These are phyloP conservation scores for Naumovozyma dairenensis DNA, from an alignment of 805 yeast genomes.

Conservation along the genomic window DNA sequence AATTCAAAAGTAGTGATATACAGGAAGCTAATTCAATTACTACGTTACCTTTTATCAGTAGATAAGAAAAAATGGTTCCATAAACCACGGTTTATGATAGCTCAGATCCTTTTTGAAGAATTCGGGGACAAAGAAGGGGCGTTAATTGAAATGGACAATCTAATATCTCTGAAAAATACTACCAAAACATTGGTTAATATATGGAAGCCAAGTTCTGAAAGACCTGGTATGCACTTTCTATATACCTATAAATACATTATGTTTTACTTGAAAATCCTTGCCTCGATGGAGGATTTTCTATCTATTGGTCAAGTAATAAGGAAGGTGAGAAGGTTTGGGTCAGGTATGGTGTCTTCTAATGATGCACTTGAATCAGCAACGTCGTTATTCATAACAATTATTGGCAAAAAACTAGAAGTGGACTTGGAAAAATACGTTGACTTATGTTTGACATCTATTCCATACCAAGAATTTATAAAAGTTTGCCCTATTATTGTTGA, in stretches of 20 bases:
- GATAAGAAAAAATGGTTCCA: constrained; percentile 94
- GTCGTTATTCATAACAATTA: constrained; percentile 16
- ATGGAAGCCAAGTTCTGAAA: constrained; percentile 88
- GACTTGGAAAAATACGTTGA: constrained; percentile 24
- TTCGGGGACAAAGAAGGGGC: constrained; percentile 47
- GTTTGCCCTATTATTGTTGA: constrained; percentile 15
- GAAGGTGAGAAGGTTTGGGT: constrained; percentile 66
- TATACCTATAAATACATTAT: constrained; percentile 61
- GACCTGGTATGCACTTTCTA: constrained; percentile 87
- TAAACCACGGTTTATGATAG: constrained; percentile 63
- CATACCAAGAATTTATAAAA: constrained; percentile 18
- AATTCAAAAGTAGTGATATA: constrained; percentile 27
- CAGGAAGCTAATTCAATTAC: constrained; percentile 33
- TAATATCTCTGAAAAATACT: constrained; percentile 57
- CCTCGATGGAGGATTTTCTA: constrained; percentile 44
- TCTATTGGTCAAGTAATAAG: constrained; percentile 52
- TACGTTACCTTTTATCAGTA: constrained; percentile 38
- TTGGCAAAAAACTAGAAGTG: constrained; percentile 10
- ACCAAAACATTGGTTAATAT: constrained; percentile 68
- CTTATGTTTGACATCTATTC: constrained; percentile 17
- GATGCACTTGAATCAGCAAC: constrained; percentile 23
- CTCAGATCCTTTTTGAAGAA: constrained; percentile 49
- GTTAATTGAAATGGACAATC: constrained; percentile 47
- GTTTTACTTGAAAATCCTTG: constrained; percentile 50
- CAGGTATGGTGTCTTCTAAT: constrained; percentile 51